Evolutionary conservation across 805 yeast genomes (phyloP), one percentile per base, ranked within the genome.

Genomic region (Metschnikowia cubensis): DNA sequence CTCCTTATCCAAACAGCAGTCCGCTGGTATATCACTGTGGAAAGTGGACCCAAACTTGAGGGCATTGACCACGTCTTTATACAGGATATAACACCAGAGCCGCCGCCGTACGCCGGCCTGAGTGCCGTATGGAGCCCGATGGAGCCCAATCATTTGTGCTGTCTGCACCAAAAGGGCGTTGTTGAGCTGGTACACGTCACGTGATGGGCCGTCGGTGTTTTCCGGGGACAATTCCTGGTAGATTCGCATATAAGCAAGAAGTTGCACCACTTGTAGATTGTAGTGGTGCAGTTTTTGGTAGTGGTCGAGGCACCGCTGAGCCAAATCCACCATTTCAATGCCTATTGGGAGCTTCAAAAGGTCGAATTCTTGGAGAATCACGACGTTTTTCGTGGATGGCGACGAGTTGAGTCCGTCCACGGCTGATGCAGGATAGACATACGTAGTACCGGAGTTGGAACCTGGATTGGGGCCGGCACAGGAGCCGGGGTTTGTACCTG

Each of bases 161-260:
- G 55, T 57, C 41, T 55, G 60, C 14, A 55, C 47, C 33, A 58
- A 29, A 11, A 53, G 48, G 3, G 60, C 59, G 25, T 50, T 49
- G 41, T 52, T 53, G 31, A 55, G 50, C 43, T 51, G 60, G 49
- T 47, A 53, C 40, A 50, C 47, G 45, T 57, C 56, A 6, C 58
- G 45, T 10, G 49, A 52, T 6, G 60, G 60, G 6, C 61, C 61
- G 11, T 58, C 61, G 6, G 55, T 44, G 21, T 57, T 52, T 15
- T 58, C 61, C 6, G 61, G 60, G 1, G 60, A 57, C 6, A 53
- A 10, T 21, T 48, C 49, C 50, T 51, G 45, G 48, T 58, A 58
- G 17, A 53, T 41, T 6, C 55, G 40, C 39, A 50, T 44, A 29
- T 45, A 53, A 6, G 53, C 47, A 33, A 53, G 37, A 17, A 53